phyloP scores from a whole-genome alignment of 805 yeast genomes.

The Lipomyces spencermartinsiae region DNA sequence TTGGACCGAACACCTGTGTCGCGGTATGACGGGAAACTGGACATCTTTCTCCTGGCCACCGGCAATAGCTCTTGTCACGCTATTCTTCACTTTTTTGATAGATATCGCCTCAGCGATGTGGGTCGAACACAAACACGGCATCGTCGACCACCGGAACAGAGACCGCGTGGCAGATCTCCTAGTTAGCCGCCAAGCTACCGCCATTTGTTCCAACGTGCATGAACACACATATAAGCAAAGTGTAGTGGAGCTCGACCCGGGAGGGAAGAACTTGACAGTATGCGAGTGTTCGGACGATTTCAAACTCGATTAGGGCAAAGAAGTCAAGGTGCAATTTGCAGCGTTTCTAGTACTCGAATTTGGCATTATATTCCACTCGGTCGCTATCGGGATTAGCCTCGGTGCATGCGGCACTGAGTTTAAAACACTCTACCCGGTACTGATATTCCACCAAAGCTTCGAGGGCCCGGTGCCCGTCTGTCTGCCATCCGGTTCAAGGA shows the following conservation, averaged over 20 bases:
- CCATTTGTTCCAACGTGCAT: too few species aligned
- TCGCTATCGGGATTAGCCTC: conserved; percentile 76
- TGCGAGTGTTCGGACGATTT: too few species aligned
- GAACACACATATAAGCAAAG: neutral
- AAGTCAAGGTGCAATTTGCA: conserved; percentile 27
- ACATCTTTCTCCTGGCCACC: conserved; percentile 62
- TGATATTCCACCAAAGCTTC: conserved; percentile 62
- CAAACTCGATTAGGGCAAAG: neutral
- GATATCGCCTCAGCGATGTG: conserved; percentile 55
- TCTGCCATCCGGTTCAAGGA: conserved; percentile 54
- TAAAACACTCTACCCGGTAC: conserved; percentile 66
- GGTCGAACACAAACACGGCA: conserved; percentile 49
- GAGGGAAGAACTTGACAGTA: too few species aligned
- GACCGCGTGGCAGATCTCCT: neutral
- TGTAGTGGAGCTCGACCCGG: neutral
- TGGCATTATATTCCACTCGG: conserved; percentile 82
- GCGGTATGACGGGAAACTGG: conserved; percentile 55
- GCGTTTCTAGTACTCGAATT: conserved; percentile 70
- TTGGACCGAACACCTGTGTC: conserved; percentile 47
- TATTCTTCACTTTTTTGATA: conserved; percentile 53
- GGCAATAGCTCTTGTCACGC: conserved; percentile 57
- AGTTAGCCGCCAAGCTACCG: too few species aligned
- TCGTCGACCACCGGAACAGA: neutral
- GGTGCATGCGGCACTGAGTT: conserved; percentile 83
- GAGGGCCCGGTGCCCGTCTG: conserved; percentile 77